These are phyloP conservation scores for Chaetomiaceae sp. DNA, from an alignment of 2,329 filamentous ascomycete species.

Conservation along the genomic window DNA sequence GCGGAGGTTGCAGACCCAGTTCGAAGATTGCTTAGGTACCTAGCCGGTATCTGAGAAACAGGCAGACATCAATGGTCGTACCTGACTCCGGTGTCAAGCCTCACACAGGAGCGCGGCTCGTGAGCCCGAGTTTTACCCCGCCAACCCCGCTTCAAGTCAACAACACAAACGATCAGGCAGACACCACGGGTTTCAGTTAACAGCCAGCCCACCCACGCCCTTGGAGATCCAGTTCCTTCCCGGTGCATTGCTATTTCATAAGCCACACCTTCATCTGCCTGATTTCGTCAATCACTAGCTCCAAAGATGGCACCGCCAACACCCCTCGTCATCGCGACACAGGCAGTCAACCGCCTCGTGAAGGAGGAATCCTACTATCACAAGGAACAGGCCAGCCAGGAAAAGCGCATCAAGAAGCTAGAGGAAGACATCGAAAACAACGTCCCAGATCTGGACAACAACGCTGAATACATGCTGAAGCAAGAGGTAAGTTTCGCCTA, in stretches of 20 bases:
- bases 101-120: too few species aligned
- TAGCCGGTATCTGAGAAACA: too few species aligned
- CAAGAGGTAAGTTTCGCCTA: constrained; percentile 63
- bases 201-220: too few species aligned
- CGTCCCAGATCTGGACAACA: constrained; percentile 56
- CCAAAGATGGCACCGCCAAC: constrained; percentile 68
- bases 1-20: too few species aligned
- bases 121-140: constrained; percentile 25
- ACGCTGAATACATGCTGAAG: constrained; percentile 71
- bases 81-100: too few species aligned
- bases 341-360: constrained; percentile 72
- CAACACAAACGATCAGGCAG: constrained; percentile 8
- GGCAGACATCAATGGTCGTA: too few species aligned
- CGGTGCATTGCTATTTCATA: too few species aligned
- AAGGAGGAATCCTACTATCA: constrained; percentile 91
- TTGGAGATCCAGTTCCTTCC: too few species aligned
- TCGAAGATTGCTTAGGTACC: too few species aligned
- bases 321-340: constrained; percentile 71
- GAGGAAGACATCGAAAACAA: constrained; percentile 51
- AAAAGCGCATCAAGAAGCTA: constrained; percentile 63
- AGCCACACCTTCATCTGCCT: too few species aligned
- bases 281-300: too few species aligned
- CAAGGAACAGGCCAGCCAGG: constrained; percentile 72
- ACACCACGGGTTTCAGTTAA: too few species aligned
- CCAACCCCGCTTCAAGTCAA: constrained; percentile 22